A percentile compares a stretch with the other conserved stretches of the same genome.
These are phyloP conservation scores for Kernera saxatilis DNA, from an alignment of 345 rosid species.

Conservation along the genomic window DNA sequence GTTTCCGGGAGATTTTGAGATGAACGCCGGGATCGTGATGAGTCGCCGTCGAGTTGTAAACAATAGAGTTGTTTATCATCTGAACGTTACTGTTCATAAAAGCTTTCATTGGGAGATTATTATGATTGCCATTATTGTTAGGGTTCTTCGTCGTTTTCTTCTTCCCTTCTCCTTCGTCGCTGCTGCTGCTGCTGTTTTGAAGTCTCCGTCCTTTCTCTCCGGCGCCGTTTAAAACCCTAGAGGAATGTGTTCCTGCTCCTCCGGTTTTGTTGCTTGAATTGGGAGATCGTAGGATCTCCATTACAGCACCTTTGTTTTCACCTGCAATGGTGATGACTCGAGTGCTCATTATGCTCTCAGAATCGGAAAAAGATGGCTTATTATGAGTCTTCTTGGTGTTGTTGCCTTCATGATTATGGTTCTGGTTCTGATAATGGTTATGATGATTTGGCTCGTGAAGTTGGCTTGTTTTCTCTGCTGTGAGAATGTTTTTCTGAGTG, in stretches of 20 bases:
- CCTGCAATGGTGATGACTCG: slow-evolving; percentile 80
- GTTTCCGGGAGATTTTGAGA: slow-evolving; percentile 47
- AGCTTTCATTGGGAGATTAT: slow-evolving; percentile 43
- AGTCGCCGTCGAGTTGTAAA: slow-evolving; percentile 53
- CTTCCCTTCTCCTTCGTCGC: slow-evolving; percentile 45
- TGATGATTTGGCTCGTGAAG: slow-evolving; percentile 24
- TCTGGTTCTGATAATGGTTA: neutral
- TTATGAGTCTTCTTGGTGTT: slow-evolving; percentile 18
- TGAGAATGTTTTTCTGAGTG: slow-evolving; percentile 60
- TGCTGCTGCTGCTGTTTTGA: slow-evolving; percentile 33
- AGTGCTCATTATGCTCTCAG: slow-evolving; percentile 39
- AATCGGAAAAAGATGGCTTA: slow-evolving; percentile 32
- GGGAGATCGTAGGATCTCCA: slow-evolving; percentile 69
- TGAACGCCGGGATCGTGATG: slow-evolving; percentile 88
- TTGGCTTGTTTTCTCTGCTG: slow-evolving; percentile 33
- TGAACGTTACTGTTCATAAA: slow-evolving; percentile 85
- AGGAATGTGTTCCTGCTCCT: slow-evolving; percentile 19
- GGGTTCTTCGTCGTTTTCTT: slow-evolving; percentile 19
- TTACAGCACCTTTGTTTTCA: slow-evolving; percentile 83
- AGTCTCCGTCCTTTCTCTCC: slow-evolving; percentile 25
- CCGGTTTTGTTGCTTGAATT: slow-evolving; percentile 27
- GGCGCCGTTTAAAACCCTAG: slow-evolving; percentile 16
- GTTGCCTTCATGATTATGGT: slow-evolving; percentile 7
- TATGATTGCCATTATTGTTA: slow-evolving; percentile 1
- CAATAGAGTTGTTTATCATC: slow-evolving; percentile 76